Base-by-base conservation (phyloP, 768 basidiomycete genomes). In the Tephrocybe sp. region DNA sequence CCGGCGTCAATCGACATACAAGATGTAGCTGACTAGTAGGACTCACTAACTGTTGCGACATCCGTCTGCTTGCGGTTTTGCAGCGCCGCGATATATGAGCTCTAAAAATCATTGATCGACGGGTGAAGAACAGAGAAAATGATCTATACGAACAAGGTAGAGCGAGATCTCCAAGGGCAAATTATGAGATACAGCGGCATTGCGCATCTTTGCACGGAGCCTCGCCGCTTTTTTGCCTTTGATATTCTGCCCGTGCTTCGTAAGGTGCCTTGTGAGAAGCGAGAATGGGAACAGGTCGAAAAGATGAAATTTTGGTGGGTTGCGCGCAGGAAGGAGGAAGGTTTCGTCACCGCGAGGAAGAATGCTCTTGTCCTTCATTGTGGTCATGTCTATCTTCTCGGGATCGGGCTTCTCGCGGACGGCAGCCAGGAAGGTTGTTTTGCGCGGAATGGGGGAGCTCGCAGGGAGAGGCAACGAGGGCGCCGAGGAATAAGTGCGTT, bases 131-230 rank as follows among this genome's bases (percentile, higher is more conserved):
- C 16, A 18, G 22, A 15, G 11, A 5, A 2, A 32, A 6, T 22
- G n/a, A 1, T 4, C 13, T 3, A 43, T 34, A 35, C 32, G 63
- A 78, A 84, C 86, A 46, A 87, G 61, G 64, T 87, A 87, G 43
- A 87, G 65, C 7, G 83, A 83, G 44, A 88, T 74, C 63, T 87
- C 87, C 53, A 87, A 65, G 2, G 87, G 87, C 42, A 87, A 57
- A 58, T 87, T 87, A 55, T 83, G 84, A 30, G 74, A 77, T n/a
- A 74, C 67, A 9, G 67, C 63, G 42, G 69, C 66, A 50, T 70
- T 68, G 47, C 66, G 65, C 62, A 82, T 64, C 60, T 69, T 74
- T 8, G 84, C 84, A 37, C 80, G 69, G 19, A 80, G 46, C 40
- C 71, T 68, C 7, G 81, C 80, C 0, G 78, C 84, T 57, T 78